phyloP scores from a whole-genome alignment of 257 asterid genomes.

The Coffea eugenioides region DNA sequence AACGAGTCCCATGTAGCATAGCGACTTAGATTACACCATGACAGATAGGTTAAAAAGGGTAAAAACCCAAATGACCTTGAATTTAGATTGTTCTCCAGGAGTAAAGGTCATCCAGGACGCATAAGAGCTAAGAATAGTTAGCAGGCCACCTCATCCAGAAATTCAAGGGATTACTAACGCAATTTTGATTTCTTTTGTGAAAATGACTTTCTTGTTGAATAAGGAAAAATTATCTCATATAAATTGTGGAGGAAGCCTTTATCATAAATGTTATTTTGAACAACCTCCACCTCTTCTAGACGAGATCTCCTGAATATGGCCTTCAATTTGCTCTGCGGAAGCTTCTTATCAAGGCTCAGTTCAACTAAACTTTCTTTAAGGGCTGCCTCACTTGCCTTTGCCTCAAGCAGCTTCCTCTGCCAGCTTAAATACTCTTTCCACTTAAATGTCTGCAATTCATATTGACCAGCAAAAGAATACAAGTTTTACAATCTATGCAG shows the following conservation, averaged over 20 bases:
- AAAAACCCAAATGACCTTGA: neutral
- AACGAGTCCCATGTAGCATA: neutral
- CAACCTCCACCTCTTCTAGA: slow-evolving; percentile 58
- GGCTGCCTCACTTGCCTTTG: slow-evolving; percentile 85
- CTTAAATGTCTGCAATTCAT: slow-evolving; percentile 69
- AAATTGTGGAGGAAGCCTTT: slow-evolving; percentile 62
- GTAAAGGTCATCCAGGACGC: slow-evolving; percentile 4
- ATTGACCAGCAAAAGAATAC: neutral
- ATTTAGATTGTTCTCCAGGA: neutral
- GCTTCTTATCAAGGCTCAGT: slow-evolving; percentile 51
- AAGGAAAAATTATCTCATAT: slow-evolving; percentile 61
- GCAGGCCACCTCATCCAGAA: neutral
- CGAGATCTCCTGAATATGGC: slow-evolving; percentile 71
- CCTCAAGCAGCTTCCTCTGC: slow-evolving; percentile 81
- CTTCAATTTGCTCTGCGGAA: slow-evolving; percentile 72
- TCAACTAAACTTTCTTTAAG: slow-evolving; percentile 68
- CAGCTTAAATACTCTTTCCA: slow-evolving; percentile 87
- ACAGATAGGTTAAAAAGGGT: neutral
- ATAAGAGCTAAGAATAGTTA: neutral
- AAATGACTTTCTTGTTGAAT: slow-evolving; percentile 71
- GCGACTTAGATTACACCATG: neutral
- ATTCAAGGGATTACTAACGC: slow-evolving; percentile 25
- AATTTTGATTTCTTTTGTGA: slow-evolving; percentile 51
- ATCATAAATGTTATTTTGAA: slow-evolving; percentile 68
- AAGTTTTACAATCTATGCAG: neutral